Base-by-base conservation (phyloP, 306 rosid species). In the Lotus japonicus region DNA sequence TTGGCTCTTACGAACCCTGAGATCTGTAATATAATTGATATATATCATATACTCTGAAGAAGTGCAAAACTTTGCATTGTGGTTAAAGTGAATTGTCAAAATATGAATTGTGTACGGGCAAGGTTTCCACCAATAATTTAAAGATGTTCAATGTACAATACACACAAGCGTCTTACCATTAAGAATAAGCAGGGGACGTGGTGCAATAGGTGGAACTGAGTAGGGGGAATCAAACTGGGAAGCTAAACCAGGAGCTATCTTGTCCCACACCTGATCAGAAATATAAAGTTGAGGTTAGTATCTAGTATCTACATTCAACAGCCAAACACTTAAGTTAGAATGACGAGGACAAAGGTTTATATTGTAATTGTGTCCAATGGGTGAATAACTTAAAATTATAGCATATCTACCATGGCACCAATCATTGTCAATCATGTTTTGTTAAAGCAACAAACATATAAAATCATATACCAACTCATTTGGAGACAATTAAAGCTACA, bases 211-310 rank as follows among this genome's bases (percentile, higher is more conserved):
- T 41, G 88, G 87, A 79, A 94, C 58, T 26, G 99, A 52, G 86
- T 72, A 71, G 31, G 90, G 88, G 16, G 96, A 74, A 73, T 85
- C 97, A 66, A 90, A 94, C 68, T 84, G 72, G 60, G 94, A 79
- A 70, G 84, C 90, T 43, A 94, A 73, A 76, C 97, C 97, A 31
- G 99, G 99, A 79, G 95, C 96, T 71, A 94, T 90, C 82, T 83
- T 78, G 58, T 90, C 92, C 99, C 96, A 90, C 39, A 94, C 99
- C 99, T 94, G 85, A 54, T 55, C 73, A 73, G 74, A 59, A 44
- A 55, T 58, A 18, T 12, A 33, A 75, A 72, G 60, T 10, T 61
- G 33, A 50, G 63, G 41, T 72, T 14, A 28, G 43, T 17, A 46
- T 59, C 54, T 26, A 64, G 19, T 28, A 64, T 69, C 72, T 31